Percentiles rank a stretch among this genome's conserved stretches.
Evolutionary conservation across 106 monocot genomes (phyloP).

Genomic region (Dioscorea zingiberensis): DNA sequence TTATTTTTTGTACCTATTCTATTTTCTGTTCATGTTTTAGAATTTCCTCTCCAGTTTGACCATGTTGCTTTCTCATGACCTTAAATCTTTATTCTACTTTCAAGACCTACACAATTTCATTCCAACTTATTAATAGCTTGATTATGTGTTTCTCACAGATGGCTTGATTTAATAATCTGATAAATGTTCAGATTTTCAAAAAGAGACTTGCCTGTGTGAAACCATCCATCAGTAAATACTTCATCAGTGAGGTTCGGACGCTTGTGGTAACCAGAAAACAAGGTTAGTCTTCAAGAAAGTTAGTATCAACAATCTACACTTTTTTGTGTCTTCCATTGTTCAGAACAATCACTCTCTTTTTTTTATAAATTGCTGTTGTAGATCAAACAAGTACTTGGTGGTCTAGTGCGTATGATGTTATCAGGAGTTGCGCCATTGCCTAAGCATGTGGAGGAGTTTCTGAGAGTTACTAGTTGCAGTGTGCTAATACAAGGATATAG

Average conservation of each 20-base stretch:
- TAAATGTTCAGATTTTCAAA: too few relatives aligned
- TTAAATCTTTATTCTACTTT: too few relatives aligned
- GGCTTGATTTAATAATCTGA: too few relatives aligned
- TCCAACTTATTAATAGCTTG: too few relatives aligned
- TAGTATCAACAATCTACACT: conserved; percentile 4
- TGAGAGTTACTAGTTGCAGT: conserved; percentile 79
- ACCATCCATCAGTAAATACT: conserved; percentile 67
- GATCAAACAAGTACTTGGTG: conserved; percentile 87
- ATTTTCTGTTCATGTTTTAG: too few relatives aligned
- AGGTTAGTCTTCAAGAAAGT: conserved; percentile 79
- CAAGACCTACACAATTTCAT: too few relatives aligned
- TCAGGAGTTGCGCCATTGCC: conserved; percentile 92
- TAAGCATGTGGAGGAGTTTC: conserved; percentile 80
- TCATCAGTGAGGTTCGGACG: conserved; percentile 63
- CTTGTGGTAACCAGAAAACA: conserved; percentile 93
- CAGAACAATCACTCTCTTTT: background rate
- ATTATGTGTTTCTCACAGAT: too few relatives aligned
- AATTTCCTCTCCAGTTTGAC: too few relatives aligned
- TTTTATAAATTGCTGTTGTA: conserved; percentile 6
- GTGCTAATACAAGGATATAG: conserved; percentile 90
- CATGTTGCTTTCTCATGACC: too few relatives aligned
- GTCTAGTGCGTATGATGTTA: conserved; percentile 70
- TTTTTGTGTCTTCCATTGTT: background rate
- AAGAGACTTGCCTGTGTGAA: too few relatives aligned
- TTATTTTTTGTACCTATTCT: too few relatives aligned